Evolutionary conservation across 768 basidiomycete species (phyloP), one percentile per base, ranked within the genome.

Genomic region (Boletus vermiculosoides): DNA sequence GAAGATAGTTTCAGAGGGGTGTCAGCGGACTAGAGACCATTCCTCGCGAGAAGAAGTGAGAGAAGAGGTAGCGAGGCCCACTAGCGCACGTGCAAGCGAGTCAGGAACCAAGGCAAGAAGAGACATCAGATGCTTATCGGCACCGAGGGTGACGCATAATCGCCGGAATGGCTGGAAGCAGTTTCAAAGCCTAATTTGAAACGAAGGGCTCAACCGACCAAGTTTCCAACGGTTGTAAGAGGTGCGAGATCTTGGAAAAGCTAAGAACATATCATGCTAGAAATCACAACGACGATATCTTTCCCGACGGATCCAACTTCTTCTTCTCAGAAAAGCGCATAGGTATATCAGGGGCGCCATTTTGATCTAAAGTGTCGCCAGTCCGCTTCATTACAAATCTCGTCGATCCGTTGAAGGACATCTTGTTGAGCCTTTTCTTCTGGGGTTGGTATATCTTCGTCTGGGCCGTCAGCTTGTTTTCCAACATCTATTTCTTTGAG

Each of bases 51-150:
- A 93, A 4, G 92, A 96, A 11, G 79, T 74, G 22, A 97, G 80
- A 71, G 98, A 92, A 3, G 95, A 95, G 42, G 83, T 86, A 5
- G 94, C 88, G n/a, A 99, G 82, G 5, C 92, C 94, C 96, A 98
- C 89, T 90, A 44, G 44, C n/a, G 9, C n/a, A 34, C 48, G 45
- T 25, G 31, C 20, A 30, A 13, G 4, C 4, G 39, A 28, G 25
- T 52, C 45, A 54, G 36, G 15, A 45, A 31, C 20, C 3, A 33
- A n/a, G 8, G 22, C 0, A 49, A 28, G 18, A 54, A 37, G 9
- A 56, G 13, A 36, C 5, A 33, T 20, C 3, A 23, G 20, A 22
- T 39, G 66, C 81, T 52, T 97, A 60, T 96, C 94, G 3, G 90
- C 93, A 15, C 96, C 96, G 56, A 89, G 85, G 25, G 83, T 77